These are phyloP conservation scores for Umbelopsis sp. DNA, from an alignment of 371 early-diverging fungal species.

Conservation along the genomic window DNA sequence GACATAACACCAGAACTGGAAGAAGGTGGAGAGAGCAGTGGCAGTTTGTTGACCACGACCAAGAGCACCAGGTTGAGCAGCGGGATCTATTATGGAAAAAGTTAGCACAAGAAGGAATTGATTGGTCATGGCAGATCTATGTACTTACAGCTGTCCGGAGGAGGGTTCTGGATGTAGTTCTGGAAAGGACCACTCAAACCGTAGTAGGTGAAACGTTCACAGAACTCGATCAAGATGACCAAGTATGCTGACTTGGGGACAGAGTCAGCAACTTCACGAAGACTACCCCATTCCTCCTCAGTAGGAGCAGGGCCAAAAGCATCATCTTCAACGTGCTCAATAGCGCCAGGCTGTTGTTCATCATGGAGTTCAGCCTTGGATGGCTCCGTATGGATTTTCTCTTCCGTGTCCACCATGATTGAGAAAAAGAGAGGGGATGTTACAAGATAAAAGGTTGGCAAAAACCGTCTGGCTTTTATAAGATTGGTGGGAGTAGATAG, in stretches of 20 bases:
- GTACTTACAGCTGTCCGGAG: constrained; percentile 14
- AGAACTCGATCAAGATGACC: constrained; percentile 20
- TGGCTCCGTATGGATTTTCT: not conserved
- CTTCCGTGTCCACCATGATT: not conserved
- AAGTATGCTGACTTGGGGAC: constrained; percentile 20
- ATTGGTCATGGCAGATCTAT: too few relatives aligned
- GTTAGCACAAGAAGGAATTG: not conserved
- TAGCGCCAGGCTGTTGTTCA: constrained; percentile 21
- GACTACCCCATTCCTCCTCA: constrained; percentile 8
- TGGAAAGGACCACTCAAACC: constrained; percentile 61
- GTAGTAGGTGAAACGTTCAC: constrained; percentile 66
- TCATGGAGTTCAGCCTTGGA: not conserved
- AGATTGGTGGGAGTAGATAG: not conserved
- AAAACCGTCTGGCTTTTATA: not conserved
- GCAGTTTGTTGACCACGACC: constrained; percentile 40
- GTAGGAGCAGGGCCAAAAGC: constrained; percentile 17
- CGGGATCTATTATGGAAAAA: constrained; percentile 16
- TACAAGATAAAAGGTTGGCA: not conserved
- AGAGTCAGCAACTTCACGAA: constrained; percentile 16
- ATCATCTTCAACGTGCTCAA: not conserved
- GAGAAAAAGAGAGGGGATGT: not conserved
- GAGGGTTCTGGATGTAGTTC: constrained; percentile 38
- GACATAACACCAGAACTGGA: constrained; percentile 69
- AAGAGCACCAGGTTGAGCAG: constrained; percentile 27
- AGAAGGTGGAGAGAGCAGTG: constrained; percentile 62